Base-by-base conservation (phyloP, 345 rosid species). In the Eucalyptus sp. region DNA sequence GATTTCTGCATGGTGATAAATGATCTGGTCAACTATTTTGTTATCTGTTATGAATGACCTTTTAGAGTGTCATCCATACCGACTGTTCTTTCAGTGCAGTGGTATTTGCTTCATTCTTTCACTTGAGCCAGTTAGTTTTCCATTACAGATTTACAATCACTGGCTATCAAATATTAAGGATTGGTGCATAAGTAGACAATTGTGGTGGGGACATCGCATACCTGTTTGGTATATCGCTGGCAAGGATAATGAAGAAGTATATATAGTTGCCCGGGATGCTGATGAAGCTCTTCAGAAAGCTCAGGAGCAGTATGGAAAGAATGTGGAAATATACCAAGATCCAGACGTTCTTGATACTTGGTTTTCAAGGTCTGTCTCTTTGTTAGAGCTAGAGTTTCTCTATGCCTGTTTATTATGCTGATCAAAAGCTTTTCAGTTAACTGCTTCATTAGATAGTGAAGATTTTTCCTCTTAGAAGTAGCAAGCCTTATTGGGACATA, bases 201-300 rank as follows among this genome's bases (percentile, higher is more conserved):
- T 97, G 13, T 97, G 99, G 99, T 96, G 99, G 99, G 99, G 99
- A 71, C 99, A 97, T 90, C 99, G 99, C 54, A 96, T 97, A 93
- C 99, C 99, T 52, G 99, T 97, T 92, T 97, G 99, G 99, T 97
- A 97, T 88, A 93, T 97, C 89, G 96, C 89, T 87, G 99, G 99
- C 86, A 96, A 93, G 93, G 95, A 95, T 88, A 91, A 93, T 86
- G 99, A 96, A 93, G 99, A 95, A 91, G 98, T 95, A 88, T 96
- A 95, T 91, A 92, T 97, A 89, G 97, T 97, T 91, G 98, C 99
- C 52, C 93, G 90, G 93, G 93, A 88, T 92, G 92, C 96, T 86
- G 94, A 93, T 90, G 99, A 97, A 92, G 99, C 99, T 88, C 94
- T 95, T 91, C 92, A 89, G 89, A 95, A 93, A 94, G 99, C 99